Conservation (phyloP, 2,329 filamentous ascomycete species). For the Elsinoe ampelina region DNA sequence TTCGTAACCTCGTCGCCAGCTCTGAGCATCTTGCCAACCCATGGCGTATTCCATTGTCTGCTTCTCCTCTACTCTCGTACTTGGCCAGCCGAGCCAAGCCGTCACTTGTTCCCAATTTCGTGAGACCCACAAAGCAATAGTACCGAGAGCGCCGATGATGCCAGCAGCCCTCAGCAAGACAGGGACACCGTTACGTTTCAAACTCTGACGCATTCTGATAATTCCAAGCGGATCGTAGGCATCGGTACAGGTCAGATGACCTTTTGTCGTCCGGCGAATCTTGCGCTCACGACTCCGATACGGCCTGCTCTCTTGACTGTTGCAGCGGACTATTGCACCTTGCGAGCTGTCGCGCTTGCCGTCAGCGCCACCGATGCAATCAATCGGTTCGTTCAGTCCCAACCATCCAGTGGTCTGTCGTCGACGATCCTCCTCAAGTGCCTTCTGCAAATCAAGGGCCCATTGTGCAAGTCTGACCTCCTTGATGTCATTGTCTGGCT, state of each 20-base stretch:
- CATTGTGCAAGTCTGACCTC: constrained; percentile 70
- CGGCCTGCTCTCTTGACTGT: constrained; percentile 19
- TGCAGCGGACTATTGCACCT: neutral
- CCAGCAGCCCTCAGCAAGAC: constrained; percentile 13
- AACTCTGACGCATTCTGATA: constrained; percentile 49
- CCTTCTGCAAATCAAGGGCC: constrained; percentile 71
- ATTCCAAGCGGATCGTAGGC: constrained; percentile 72
- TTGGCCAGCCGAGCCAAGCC: neutral
- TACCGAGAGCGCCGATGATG: constrained; percentile 13
- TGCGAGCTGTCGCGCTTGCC: constrained; percentile 14
- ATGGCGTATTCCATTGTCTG: neutral
- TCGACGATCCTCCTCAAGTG: constrained; percentile 62
- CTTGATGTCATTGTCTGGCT: constrained; percentile 26
- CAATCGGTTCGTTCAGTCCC: constrained; percentile 53
- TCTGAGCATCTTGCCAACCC: neutral
- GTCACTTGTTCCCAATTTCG: constrained; percentile 13
- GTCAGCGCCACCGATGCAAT: constrained; percentile 49
- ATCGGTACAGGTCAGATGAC: constrained; percentile 29
- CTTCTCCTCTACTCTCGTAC: neutral
- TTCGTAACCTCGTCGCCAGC: constrained; percentile 1
- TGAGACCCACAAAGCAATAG: constrained; percentile 13
- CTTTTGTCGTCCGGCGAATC: constrained; percentile 19
- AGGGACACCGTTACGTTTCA: constrained; percentile 5
- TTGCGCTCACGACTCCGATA: constrained; percentile 18
- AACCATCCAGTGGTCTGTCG: constrained; percentile 58